Base-by-base conservation (phyloP, 192 early-diverging fungal species). In the Rhizophagus clarus region DNA sequence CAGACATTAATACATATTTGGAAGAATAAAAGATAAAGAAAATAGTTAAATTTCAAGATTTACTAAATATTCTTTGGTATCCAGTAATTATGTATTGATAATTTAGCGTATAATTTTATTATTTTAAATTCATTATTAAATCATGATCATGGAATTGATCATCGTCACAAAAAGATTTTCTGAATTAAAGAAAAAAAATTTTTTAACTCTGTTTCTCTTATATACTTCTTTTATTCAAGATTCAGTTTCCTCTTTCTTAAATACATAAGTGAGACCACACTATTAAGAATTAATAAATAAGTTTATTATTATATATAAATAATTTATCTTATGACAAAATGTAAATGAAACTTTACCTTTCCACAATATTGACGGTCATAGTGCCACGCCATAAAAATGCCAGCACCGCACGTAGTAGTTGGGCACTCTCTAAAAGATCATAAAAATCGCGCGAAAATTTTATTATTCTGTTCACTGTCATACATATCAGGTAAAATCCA, bases 341-440 rank as follows among this genome's bases (percentile, higher is more conserved):
- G 20, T 37, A 26, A 37, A 47, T 20, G 5, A 45, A 17, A 0
- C 9, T 72, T 72, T 62, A 76, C 74, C 74, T 76, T 76, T 86
- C 97, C 97, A 87, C 97, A 99, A 97, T 98, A 97, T 88, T 99
- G 97, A 85, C 97, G 95, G 84, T 99, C 95, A 84, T 91, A 89
- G 92, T 98, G 97, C 93, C 90, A 94, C 83, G 98, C 97, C 96
- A 98, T 98, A 89, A 99, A 99, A 87, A 98, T 92, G 91, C 97
- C 98, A 74, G 98, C 97, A 86, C 98, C 98, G 90, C 98, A 99
- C 72, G 95, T 94, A 82, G 88, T 90, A 89, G 85, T 94, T 84
- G 98, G 97, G 91, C 98, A 99, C 92, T 99, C 98, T 85, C 98
- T 96, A 64, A 56, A 56, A 20, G 49, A 56, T 56, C 49, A 56